These are phyloP conservation scores for Boletus edulis DNA, from an alignment of 768 basidiomycete species.

Conservation along the genomic window DNA sequence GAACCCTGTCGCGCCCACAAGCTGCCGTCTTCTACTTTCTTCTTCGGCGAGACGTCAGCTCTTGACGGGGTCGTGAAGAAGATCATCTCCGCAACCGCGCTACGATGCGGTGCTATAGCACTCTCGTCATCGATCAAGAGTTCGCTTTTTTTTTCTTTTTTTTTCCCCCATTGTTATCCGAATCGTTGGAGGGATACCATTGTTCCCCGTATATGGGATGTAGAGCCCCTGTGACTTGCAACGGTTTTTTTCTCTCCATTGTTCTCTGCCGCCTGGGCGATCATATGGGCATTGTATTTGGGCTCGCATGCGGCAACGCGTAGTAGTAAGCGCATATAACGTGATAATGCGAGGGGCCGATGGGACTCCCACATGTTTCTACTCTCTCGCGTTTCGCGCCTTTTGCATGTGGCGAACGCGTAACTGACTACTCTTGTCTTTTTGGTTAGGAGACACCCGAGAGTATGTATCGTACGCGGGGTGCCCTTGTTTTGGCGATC, in stretches of 20 bases:
- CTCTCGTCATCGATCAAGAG: conserved; percentile 2
- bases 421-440: conserved; percentile 4
- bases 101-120: conserved; percentile 8
- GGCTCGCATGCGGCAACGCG: too few relatives aligned
- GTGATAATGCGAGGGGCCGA: neutral
- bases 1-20: neutral
- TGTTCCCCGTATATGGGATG: conserved; percentile 21
- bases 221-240: conserved; percentile 3
- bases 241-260: conserved; percentile 1
- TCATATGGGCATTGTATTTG: too few relatives aligned
- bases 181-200: conserved; percentile 5
- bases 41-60: neutral
- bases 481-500: conserved; percentile 46
- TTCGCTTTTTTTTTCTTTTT: too few relatives aligned
- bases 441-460: conserved; percentile 36
- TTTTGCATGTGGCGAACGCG: neutral
- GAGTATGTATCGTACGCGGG: conserved; percentile 38
- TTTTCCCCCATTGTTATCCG: conserved; percentile 13
- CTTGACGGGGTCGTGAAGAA: conserved; percentile 1
- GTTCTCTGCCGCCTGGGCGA: neutral
- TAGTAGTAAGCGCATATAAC: neutral
- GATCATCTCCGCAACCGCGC: conserved; percentile 12
- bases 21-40: neutral
- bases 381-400: neutral
- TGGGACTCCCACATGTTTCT: neutral